Evolutionary conservation across 306 rosid genomes (phyloP).

Genomic region (Oemleria cerasiformis): DNA sequence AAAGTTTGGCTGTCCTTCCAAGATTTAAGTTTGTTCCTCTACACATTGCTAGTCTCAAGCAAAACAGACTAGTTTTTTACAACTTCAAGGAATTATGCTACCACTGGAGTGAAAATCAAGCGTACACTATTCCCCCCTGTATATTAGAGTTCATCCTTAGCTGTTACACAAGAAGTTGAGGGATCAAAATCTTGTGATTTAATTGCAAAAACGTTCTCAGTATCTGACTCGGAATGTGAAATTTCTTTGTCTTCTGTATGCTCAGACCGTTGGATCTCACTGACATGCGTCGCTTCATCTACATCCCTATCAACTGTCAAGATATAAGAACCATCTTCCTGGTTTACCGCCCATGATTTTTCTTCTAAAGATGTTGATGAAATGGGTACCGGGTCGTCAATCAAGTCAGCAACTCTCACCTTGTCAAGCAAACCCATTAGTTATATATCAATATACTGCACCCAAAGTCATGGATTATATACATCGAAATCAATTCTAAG

Average conservation of each 20-base stretch:
- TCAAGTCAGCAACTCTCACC: constrained; percentile 71
- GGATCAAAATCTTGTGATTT: constrained; percentile 22
- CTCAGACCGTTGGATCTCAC: constrained; percentile 37
- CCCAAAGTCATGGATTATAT: background rate
- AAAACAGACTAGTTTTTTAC: background rate
- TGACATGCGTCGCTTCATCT: constrained; percentile 32
- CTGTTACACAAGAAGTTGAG: constrained; percentile 11
- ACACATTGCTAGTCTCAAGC: constrained; percentile 3
- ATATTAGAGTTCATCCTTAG: constrained; percentile 17
- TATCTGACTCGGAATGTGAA: constrained; percentile 36
- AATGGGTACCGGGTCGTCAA: constrained; percentile 27
- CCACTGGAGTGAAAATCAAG: background rate
- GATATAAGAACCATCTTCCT: constrained; percentile 37
- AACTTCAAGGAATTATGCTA: background rate
- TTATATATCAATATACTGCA: background rate
- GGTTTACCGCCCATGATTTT: constrained; percentile 36
- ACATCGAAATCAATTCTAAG: background rate
- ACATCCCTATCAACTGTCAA: constrained; percentile 31
- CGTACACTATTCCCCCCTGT: background rate
- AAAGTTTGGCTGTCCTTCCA: background rate
- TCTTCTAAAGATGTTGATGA: constrained; percentile 32
- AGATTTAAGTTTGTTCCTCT: background rate
- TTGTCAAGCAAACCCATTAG: constrained; percentile 38
- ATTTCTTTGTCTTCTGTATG: constrained; percentile 49
- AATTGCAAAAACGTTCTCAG: constrained; percentile 31